Evolutionary conservation across 805 yeast species (phyloP).

Genomic region (Saccharomycopsis sp.): DNA sequence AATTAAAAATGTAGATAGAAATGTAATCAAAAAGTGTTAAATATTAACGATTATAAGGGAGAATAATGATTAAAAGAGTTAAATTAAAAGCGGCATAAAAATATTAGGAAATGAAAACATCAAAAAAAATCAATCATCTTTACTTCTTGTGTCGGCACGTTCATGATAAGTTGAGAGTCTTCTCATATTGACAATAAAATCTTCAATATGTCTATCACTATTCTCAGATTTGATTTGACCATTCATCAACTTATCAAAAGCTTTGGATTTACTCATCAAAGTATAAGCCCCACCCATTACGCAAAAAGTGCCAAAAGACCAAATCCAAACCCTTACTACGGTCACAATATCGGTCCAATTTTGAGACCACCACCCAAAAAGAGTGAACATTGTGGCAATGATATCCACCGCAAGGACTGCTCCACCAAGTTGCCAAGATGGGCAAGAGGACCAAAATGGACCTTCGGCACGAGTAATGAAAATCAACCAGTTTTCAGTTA

Average conservation of each 20-base stretch:
- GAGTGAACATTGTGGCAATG: conserved; percentile 83
- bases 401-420: conserved; percentile 86
- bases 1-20: no score
- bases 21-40: no score
- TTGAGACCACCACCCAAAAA: conserved; percentile 97
- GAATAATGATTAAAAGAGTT: no score
- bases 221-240: conserved; percentile 53
- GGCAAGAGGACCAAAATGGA: conserved; percentile 95
- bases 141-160: conserved; percentile 16
- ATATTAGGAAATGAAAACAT: not conserved
- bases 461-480: conserved; percentile 95
- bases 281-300: conserved; percentile 94
- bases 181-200: conserved; percentile 77
- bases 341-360: conserved; percentile 96
- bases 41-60: no score
- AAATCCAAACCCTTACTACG: conserved; percentile 88
- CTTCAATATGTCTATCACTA: conserved; percentile 66
- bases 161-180: conserved; percentile 87
- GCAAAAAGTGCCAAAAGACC: conserved; percentile 97
- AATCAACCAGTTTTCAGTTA: conserved; percentile 96
- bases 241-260: conserved; percentile 76
- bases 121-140: not conserved
- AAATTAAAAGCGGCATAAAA: no score
- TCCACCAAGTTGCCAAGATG: conserved; percentile 95
- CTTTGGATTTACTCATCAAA: conserved; percentile 74